Evolutionary conservation across 164 flowering plant genomes (phyloP), one percentile per base, ranked within the genome.

Genomic region (Vitis cinerea): DNA sequence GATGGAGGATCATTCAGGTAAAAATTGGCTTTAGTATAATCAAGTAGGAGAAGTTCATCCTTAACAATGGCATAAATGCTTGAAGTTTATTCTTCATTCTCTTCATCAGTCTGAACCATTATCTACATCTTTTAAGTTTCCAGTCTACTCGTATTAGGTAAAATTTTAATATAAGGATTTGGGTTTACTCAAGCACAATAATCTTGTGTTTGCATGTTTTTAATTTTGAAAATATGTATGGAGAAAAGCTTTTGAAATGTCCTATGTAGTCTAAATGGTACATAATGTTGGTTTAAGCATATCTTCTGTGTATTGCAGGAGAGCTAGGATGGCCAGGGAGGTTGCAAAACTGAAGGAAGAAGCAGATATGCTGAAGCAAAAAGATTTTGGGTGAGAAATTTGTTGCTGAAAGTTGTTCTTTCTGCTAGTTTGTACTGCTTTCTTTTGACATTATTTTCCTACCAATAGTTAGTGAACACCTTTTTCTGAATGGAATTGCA

Each of bases 321-420:
- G 87, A 79, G 80, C 87, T 73, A 82, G 77, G 72, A 89, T 90
- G 94, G 97, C 97, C 47, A 84, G 85, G 56, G 98, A 94, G 76
- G 72, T 89, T 31, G 82, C 92, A 61, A 86, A 63, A 76, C 76
- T 94, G 62, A 92, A 88, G 83, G 93, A 92, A 81, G 94, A 94
- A 80, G 80, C 86, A 47, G 80, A 80, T 17, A 59, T 79, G 68
- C 69, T 78, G 9, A 84, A 73, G 75, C 83, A 75, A 63, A 77
- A 81, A 29, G 73, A 73, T 29, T 64, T 79, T 37, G 84, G 93
- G 97, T 90, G 59, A 71, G 48, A 12, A 2, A 7, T 63, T 58
- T 53, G 44, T 37, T 53, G 12, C 8, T 23, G 44, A 8, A 30
- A 1, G 17, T 23, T 23, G 8, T 10, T 51, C 7, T 61, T 12